Evolutionary conservation across 2,329 filamentous ascomycete genomes (phyloP).

Genomic region (Emericellopsis cladophorae): DNA sequence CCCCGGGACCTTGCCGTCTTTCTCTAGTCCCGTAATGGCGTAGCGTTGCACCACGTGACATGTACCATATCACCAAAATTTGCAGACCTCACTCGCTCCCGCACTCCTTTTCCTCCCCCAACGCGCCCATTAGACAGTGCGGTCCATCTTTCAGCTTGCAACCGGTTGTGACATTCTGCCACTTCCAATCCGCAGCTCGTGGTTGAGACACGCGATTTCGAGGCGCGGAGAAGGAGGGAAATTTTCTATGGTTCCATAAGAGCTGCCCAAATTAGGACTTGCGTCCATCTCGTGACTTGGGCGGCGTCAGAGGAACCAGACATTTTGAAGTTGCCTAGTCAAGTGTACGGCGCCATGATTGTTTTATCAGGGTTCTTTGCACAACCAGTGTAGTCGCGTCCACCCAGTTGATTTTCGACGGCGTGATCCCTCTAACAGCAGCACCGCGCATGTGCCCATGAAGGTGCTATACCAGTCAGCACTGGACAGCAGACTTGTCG

Average conservation of each 20-base stretch:
- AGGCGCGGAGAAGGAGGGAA: conserved; percentile 36
- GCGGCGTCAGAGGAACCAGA: conserved; percentile 29
- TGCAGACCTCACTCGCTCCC: conserved; percentile 2
- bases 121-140: conserved; percentile 83
- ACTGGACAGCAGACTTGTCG: too few species aligned
- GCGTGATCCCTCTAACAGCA: too few species aligned
- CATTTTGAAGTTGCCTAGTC: conserved; percentile 9
- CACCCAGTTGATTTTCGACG: too few species aligned
- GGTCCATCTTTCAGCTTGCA: conserved; percentile 52
- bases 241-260: conserved; percentile 38
- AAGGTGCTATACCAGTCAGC: too few species aligned
- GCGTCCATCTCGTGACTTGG: conserved; percentile 14
- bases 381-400: too few species aligned
- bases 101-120: conserved; percentile 33
- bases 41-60: too few species aligned
- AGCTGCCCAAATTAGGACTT: conserved; percentile 32
- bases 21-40: too few species aligned
- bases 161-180: conserved; percentile 56
- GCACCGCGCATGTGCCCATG: too few species aligned
- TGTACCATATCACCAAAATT: too few species aligned
- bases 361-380: too few species aligned
- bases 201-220: conserved; percentile 52
- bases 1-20: too few species aligned
- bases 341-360: too few species aligned
- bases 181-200: conserved; percentile 37